Evolutionary conservation across 805 yeast genomes (phyloP).

Genomic region (Cephaloascus albidus): DNA sequence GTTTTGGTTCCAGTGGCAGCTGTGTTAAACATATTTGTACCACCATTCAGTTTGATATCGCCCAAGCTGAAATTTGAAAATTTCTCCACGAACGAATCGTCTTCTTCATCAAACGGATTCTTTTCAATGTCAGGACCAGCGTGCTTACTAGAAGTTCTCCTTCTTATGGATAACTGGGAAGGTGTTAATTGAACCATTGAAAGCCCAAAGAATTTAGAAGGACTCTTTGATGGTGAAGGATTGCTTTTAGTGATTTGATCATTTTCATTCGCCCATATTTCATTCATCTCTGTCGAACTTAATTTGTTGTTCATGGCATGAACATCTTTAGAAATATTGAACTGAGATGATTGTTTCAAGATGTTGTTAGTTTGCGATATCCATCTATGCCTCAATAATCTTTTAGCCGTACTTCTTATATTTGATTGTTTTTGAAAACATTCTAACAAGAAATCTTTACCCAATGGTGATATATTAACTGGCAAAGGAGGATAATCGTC

Average conservation of each 20-base stretch:
- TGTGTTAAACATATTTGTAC: background rate
- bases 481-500: slow-evolving; percentile 70
- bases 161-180: background rate
- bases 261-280: background rate
- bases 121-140: background rate
- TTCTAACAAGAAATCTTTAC: slow-evolving; percentile 48
- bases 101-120: background rate
- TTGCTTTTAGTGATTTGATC: background rate
- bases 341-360: background rate
- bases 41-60: background rate
- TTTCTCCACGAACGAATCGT: background rate
- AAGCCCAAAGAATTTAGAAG: background rate
- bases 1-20: slow-evolving; percentile 1
- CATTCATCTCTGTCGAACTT: background rate
- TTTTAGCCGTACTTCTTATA: slow-evolving; percentile 44
- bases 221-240: background rate
- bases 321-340: background rate
- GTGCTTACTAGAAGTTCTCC: background rate
- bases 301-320: background rate
- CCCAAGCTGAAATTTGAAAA: background rate
- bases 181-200: background rate
- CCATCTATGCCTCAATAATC: slow-evolving; percentile 58
- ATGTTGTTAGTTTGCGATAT: slow-evolving; percentile 11
- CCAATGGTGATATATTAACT: slow-evolving; percentile 27
- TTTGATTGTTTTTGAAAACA: slow-evolving; percentile 69